Percentiles rank a stretch among this genome's conserved stretches.
Evolutionary conservation across 352 stramenopile genomes (phyloP).

Genomic region (Globisporangium viniferum): DNA sequence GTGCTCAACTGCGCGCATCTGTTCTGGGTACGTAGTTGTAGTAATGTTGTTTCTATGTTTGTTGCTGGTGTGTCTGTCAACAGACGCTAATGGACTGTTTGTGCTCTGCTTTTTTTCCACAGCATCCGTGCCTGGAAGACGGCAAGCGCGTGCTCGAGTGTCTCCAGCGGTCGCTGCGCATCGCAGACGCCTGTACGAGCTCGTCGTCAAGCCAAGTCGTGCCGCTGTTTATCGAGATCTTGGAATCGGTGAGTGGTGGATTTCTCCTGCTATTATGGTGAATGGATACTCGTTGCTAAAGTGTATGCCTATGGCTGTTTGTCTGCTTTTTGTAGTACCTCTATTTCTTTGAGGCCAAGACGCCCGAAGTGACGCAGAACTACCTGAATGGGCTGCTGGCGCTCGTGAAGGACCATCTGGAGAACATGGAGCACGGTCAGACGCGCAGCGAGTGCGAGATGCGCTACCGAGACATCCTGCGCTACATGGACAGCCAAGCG

Average conservation of each 20-base stretch:
- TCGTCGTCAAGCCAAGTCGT: conserved; percentile 80
- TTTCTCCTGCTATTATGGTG: neutral
- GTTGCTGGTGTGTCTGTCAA: neutral
- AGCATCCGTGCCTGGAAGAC: conserved; percentile 86
- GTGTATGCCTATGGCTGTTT: neutral
- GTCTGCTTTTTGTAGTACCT: conserved; percentile 55
- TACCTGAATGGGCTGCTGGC: conserved; percentile 78
- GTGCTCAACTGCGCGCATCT: conserved; percentile 94
- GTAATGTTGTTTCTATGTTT: neutral
- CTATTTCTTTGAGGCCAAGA: conserved; percentile 92
- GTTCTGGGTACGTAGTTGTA: conserved; percentile 85
- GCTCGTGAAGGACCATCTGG: conserved; percentile 92
- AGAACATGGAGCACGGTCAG: conserved; percentile 82
- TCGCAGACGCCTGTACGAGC: conserved; percentile 87
- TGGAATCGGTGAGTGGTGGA: conserved; percentile 72
- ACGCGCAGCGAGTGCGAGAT: conserved; percentile 70
- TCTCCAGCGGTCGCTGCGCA: conserved; percentile 94
- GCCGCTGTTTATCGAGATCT: conserved; percentile 95
- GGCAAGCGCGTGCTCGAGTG: conserved; percentile 95
- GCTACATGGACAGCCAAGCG: conserved; percentile 61
- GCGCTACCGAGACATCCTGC: conserved; percentile 84
- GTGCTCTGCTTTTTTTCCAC: conserved; percentile 6
- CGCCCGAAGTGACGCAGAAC: conserved; percentile 61
- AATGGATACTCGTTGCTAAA: neutral
- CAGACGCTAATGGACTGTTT: neutral